Conservation (phyloP, 257 asterid genomes). For the Ocimum tenuiflorum region DNA sequence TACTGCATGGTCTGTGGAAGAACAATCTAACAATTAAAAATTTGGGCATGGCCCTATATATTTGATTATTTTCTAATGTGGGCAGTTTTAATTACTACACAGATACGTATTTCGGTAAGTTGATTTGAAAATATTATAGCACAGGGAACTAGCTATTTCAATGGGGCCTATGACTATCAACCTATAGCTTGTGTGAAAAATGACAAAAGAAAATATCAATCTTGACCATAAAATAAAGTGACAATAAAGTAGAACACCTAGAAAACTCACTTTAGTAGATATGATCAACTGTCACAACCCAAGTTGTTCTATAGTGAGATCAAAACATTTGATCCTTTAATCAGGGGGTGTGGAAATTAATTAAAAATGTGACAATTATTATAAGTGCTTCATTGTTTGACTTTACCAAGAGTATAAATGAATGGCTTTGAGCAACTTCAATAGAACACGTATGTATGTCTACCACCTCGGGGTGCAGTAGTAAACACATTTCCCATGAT, state of each 20-base stretch:
- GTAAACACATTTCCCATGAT: too few relatives aligned
- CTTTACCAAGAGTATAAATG: background rate
- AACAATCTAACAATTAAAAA: constrained; percentile 20
- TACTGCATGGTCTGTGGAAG: constrained; percentile 28
- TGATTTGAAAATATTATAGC: background rate
- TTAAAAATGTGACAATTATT: background rate
- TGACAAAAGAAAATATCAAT: constrained; percentile 12
- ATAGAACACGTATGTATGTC: too few relatives aligned
- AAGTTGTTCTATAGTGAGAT: background rate
- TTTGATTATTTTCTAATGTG: constrained; percentile 12
- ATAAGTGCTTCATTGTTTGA: constrained; percentile 9
- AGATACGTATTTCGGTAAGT: background rate
- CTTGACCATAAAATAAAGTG: constrained; percentile 24
- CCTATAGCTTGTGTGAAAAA: constrained; percentile 18
- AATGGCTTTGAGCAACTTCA: too few relatives aligned
- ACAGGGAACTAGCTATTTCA: constrained; percentile 1
- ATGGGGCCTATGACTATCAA: constrained; percentile 23
- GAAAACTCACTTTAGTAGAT: constrained; percentile 20
- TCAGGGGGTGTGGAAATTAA: background rate
- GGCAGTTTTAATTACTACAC: too few relatives aligned
- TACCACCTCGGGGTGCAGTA: too few relatives aligned
- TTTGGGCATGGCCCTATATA: constrained; percentile 18
- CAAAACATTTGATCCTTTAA: background rate
- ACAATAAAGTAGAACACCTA: constrained; percentile 16
- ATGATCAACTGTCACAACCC: constrained; percentile 11